phyloP scores from a whole-genome alignment of 331 rosid genomes.

The Rhamnella rubrinervis region DNA sequence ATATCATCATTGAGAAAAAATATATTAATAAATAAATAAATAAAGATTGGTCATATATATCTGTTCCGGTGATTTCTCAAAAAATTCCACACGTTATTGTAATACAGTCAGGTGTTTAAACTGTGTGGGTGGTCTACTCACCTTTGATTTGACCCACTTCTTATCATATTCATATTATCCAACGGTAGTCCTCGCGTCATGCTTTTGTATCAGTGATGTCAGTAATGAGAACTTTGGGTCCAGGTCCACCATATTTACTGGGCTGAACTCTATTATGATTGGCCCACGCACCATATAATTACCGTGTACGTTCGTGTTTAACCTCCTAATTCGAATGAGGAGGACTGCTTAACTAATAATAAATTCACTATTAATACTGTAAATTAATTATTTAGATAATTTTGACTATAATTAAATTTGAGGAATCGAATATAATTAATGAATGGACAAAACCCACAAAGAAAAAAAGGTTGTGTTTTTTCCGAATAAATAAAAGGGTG shows the following conservation, averaged over 20 bases:
- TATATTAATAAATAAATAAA: not conserved
- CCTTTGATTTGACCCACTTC: not conserved
- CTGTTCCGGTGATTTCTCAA: not conserved
- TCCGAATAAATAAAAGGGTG: too few relatives aligned
- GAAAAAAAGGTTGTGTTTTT: too few relatives aligned
- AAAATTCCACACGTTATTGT: slow-evolving; percentile 21
- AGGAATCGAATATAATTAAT: too few relatives aligned
- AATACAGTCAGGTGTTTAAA: not conserved
- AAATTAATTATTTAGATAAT: too few relatives aligned
- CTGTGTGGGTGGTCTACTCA: not conserved
- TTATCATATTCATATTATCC: not conserved
- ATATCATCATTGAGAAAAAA: slow-evolving; percentile 14
- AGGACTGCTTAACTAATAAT: slow-evolving; percentile 8
- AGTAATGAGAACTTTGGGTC: not conserved
- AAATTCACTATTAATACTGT: too few relatives aligned
- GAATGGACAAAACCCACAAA: too few relatives aligned
- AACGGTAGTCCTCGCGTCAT: slow-evolving; percentile 29
- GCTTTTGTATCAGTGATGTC: slow-evolving; percentile 51
- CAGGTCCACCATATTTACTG: slow-evolving; percentile 9
- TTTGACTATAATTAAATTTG: too few relatives aligned
- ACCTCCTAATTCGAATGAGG: not conserved
- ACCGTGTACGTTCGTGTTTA: not conserved
- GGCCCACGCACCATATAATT: slow-evolving; percentile 1
- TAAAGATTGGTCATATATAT: not conserved
- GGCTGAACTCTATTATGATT: not conserved